These are phyloP conservation scores for Aspergillus biplanus DNA, from an alignment of 495 filamentous ascomycete genomes.

Conservation along the genomic window DNA sequence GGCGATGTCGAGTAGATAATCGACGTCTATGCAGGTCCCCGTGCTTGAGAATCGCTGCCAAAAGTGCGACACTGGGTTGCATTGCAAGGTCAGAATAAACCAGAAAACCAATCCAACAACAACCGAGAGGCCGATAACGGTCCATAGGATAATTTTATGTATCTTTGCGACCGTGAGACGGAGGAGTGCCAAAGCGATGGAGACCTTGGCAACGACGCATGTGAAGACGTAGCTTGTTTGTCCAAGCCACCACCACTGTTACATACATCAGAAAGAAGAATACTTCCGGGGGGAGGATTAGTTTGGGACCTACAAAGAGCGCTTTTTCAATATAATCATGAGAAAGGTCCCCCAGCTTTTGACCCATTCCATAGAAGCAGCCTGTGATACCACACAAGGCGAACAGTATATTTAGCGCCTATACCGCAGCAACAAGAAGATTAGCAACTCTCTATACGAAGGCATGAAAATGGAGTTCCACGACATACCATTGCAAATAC, in stretches of 20 bases:
- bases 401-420: constrained; percentile 41
- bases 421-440: neutral
- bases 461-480: neutral
- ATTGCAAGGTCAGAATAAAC: constrained; percentile 47
- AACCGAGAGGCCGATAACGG: constrained; percentile 34
- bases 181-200: constrained; percentile 46
- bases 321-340: constrained; percentile 34
- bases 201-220: constrained; percentile 40
- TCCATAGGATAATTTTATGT: constrained; percentile 36
- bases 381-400: constrained; percentile 45
- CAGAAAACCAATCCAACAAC: constrained; percentile 39
- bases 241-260: constrained; percentile 48
- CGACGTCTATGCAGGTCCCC: constrained; percentile 39
- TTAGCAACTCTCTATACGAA: neutral
- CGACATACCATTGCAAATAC: constrained; percentile 44
- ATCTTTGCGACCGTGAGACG: constrained; percentile 37
- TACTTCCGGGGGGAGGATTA: neutral
- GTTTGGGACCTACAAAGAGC: constrained; percentile 42
- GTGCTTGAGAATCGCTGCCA: constrained; percentile 35
- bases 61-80: constrained; percentile 43
- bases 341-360: constrained; percentile 23
- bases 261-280: neutral
- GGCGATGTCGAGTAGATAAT: constrained; percentile 38
- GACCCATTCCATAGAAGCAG: constrained; percentile 41
- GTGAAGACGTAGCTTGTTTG: constrained; percentile 42